A percentile compares a stretch with the other conserved stretches of the same genome.
These are phyloP conservation scores for Podospora australis DNA, from an alignment of 495 filamentous ascomycete species.

Conservation along the genomic window DNA sequence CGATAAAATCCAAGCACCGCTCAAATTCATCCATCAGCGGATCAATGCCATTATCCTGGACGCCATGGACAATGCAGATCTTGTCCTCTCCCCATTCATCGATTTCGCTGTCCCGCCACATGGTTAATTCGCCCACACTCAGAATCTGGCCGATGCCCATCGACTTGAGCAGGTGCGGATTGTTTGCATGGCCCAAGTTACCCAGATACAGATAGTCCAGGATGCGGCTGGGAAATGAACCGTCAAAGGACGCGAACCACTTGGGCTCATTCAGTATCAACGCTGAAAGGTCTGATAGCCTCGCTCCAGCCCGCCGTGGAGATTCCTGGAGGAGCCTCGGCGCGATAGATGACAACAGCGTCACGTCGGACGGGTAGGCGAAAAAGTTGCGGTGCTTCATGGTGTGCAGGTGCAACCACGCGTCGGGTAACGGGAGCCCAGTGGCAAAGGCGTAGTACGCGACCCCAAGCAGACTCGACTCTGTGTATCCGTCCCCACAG, in stretches of 20 bases:
- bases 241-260: slow-evolving; percentile 83
- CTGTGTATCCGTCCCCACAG: slow-evolving; percentile 93
- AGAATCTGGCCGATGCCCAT: slow-evolving; percentile 83
- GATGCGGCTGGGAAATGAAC: slow-evolving; percentile 81
- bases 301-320: slow-evolving; percentile 31
- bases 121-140: slow-evolving; percentile 86
- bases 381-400: slow-evolving; percentile 88
- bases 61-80: slow-evolving; percentile 67
- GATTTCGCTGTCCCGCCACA: slow-evolving; percentile 65
- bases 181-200: slow-evolving; percentile 88
- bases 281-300: slow-evolving; percentile 37
- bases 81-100: slow-evolving; percentile 66
- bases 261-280: slow-evolving; percentile 51
- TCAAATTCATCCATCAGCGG: slow-evolving; percentile 81
- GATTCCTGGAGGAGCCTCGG: slow-evolving; percentile 56
- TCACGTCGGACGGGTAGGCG: slow-evolving; percentile 84
- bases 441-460: slow-evolving; percentile 90
- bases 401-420: slow-evolving; percentile 81
- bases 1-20: slow-evolving; percentile 84
- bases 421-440: slow-evolving; percentile 68
- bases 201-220: slow-evolving; percentile 94
- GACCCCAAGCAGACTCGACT: slow-evolving; percentile 77
- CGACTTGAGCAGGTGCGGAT: slow-evolving; percentile 69
- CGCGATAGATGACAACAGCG: slow-evolving; percentile 67
- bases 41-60: slow-evolving; percentile 97